phyloP scores from a whole-genome alignment of 306 rosid genomes.

The Casuarina equisetifolia region DNA sequence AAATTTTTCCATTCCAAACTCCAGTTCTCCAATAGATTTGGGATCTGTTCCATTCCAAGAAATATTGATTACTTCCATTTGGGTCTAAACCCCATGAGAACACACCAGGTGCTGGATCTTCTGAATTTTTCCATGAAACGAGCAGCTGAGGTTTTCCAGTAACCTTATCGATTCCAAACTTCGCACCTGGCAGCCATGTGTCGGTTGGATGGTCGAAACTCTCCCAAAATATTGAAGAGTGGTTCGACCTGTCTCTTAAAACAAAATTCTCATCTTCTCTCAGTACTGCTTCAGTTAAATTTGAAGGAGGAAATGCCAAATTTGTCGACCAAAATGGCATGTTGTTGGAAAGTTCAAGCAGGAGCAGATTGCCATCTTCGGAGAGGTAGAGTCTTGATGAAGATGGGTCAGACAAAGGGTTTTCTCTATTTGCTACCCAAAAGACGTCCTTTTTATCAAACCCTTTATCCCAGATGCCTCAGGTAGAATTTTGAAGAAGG shows the following conservation, averaged over 20 bases:
- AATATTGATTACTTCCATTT: slow-evolving; percentile 3
- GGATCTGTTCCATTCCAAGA: neutral
- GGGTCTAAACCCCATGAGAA: slow-evolving; percentile 49
- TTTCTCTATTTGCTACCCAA: neutral
- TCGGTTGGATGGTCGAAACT: too few relatives aligned
- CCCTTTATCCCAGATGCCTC: too few relatives aligned
- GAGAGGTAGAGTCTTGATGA: neutral
- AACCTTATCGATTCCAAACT: neutral
- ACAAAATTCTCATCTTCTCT: too few relatives aligned
- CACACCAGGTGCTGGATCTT: slow-evolving; percentile 42
- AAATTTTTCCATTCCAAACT: neutral
- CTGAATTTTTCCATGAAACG: neutral
- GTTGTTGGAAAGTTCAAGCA: neutral
- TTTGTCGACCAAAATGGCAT: neutral
- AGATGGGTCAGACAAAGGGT: neutral
- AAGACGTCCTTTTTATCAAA: too few relatives aligned
- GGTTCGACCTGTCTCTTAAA: too few relatives aligned
- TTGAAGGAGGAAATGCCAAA: too few relatives aligned
- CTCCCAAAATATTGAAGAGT: too few relatives aligned
- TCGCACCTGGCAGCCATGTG: too few relatives aligned
- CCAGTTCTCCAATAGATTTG: neutral
- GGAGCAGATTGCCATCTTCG: neutral
- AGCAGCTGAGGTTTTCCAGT: slow-evolving; percentile 11
- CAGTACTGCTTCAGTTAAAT: too few relatives aligned
- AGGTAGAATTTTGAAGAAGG: too few relatives aligned